Conservation (phyloP, 2,329 filamentous ascomycete genomes). For the Calonectria pseudoreteaudii region DNA sequence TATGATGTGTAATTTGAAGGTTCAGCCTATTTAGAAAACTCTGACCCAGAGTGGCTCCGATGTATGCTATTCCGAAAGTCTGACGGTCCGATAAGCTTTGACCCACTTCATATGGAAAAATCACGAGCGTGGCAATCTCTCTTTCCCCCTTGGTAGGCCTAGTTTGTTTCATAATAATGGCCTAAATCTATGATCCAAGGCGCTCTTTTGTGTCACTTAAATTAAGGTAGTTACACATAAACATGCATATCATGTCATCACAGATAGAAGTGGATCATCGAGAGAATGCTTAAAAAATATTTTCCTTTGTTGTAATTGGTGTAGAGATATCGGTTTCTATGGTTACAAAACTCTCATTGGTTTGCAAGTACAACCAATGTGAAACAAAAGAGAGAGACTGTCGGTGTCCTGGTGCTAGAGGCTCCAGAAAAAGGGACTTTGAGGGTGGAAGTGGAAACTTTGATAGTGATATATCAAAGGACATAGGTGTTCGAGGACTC, state of each 20-base stretch:
- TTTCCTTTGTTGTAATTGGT: background rate
- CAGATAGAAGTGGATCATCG: background rate
- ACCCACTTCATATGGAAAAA: background rate
- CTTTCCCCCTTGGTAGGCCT: background rate
- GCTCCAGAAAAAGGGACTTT: background rate
- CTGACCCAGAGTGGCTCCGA: no score
- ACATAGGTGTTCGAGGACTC: background rate
- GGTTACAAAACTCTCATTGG: background rate
- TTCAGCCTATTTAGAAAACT: background rate
- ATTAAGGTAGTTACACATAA: background rate
- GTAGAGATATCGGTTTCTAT: background rate
- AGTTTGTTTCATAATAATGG: background rate
- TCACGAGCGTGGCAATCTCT: background rate
- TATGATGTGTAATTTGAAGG: background rate
- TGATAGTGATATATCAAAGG: conserved; percentile 4
- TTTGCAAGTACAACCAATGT: background rate
- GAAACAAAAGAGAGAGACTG: background rate
- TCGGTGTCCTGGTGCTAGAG: background rate
- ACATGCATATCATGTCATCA: background rate
- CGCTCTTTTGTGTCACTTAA: background rate
- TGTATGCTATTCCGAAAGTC: background rate
- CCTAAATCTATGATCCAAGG: background rate
- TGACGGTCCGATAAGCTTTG: background rate
- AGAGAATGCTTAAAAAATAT: background rate
- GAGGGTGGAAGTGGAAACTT: background rate